Base-by-base conservation (phyloP, 352 stramenopile species). In the Globisporangium abappressorium region DNA sequence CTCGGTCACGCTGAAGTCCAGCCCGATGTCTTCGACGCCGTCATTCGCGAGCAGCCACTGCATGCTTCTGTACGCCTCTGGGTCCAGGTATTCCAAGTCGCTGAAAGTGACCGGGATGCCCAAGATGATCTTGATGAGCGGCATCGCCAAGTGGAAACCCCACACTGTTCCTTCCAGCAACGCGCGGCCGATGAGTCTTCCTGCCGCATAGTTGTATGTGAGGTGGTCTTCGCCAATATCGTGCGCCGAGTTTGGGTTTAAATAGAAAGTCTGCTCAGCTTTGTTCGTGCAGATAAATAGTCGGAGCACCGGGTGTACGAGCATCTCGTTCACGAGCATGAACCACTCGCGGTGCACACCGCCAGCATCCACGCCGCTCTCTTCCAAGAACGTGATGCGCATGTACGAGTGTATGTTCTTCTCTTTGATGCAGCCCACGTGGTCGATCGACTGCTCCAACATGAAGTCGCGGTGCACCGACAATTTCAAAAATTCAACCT, bases 91-190 rank as follows among this genome's bases (percentile, higher is more conserved):
- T 41, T 76, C 77, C 26, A 85, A 64, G 58, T 89, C 81, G 7
- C 62, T 65, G 60, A 99, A 97, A 2, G 85, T 94, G 20, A 99
- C 84, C 2, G 97, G 97, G 66, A 95, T 95, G 53, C 92, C 97
- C 8, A 99, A 79, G n/a, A 99, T 91, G 66, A 99, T 90, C 79
- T 99, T 99, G 74, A 99, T 97, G 62, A 99, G 76, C 55, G 97
- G 93, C 12, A 95, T 78, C 7, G 96, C 86, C 51, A 99, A 86
- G 69, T 99, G 97, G 51, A 97, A 96, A 30, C 87, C 79, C 38
- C 98, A 92, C 9, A 98, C 77, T 34, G 97, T 87, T 53, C 94
- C 87, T 77, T 99, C 96, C 2, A 93, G 68, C 33, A 92, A 60
- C 2, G 75, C 79, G 1, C 82, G 79, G 2, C 85, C 84, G 59